Base-by-base conservation (phyloP, 2,329 filamentous ascomycete genomes). In the Myriosclerotinia duriaeana region DNA sequence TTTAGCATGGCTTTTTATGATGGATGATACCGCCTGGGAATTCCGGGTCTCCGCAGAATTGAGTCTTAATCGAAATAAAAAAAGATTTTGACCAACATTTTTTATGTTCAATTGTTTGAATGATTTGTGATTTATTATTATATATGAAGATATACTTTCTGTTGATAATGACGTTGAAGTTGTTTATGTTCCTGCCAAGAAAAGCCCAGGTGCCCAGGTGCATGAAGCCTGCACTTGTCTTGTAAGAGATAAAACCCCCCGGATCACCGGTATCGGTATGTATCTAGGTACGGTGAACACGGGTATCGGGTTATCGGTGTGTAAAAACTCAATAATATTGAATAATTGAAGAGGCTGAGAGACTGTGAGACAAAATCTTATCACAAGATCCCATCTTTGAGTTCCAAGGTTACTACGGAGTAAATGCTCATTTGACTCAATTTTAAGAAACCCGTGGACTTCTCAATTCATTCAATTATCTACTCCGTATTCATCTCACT, bases 31-130 rank as follows among this genome's bases (percentile, higher is more conserved):
- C 20, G 34, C 34, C 44, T 50, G 58, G 44, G 40, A 46, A 61
- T 9, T n/a, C 34, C 36, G 22, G 46, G 44, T 61, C 34, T 60
- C 44, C 44, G 5, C n/a, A 38, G 30, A 38, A 50, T 14, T 46
- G 7, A 64, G 40, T 46, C 61, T 64, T 5, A 56, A 64, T 58
- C 36, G 42, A 44, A 58, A 56, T 58, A 20, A 36, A 46, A 46
- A 26, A 64, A 34, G 26, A 64, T 58, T 56, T 64, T 58, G 61
- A 64, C 40, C 40, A 48, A 14, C 5, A 17, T 8, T 46, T 44
- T 8, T 12, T 3, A 1, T 8, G 26, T 11, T 30, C 9, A 14
- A 34, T 14, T n/a, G 30, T 36, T 17, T 50, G 30, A 30, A 7
- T 8, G 15, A 12, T 30, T 15, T 15, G 22, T 63, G 30, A 53